Evolutionary conservation across 768 basidiomycete species (phyloP).

Genomic region (Pleurotus eryngii): DNA sequence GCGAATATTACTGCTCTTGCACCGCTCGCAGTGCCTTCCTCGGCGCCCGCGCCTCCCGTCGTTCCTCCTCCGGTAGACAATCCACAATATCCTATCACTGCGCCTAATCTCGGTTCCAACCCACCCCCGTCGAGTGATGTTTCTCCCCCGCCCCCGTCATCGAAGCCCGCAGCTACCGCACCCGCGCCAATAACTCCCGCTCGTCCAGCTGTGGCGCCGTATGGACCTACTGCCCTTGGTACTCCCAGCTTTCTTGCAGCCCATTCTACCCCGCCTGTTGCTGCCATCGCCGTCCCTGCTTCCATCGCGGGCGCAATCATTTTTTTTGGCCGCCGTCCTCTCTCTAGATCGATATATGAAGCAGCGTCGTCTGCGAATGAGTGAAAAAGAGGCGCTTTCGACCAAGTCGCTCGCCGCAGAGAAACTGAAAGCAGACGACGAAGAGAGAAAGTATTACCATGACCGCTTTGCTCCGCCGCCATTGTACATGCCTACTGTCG

Average conservation of each 20-base stretch:
- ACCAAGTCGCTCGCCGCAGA: not conserved
- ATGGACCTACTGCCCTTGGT: conserved; percentile 4
- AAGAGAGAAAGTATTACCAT: not conserved
- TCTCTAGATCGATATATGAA: conserved; percentile 21
- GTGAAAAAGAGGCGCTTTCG: conserved; percentile 12
- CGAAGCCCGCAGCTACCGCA: not conserved
- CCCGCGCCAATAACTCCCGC: not conserved
- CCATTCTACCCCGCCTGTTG: conserved; percentile 21
- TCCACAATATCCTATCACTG: conserved; percentile 1
- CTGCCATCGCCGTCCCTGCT: conserved; percentile 31
- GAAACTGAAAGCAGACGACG: not conserved
- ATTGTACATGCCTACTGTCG: not conserved
- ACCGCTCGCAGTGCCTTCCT: not conserved
- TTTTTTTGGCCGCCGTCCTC: conserved; percentile 26
- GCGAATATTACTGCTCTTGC: no score
- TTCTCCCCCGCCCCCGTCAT: not conserved
- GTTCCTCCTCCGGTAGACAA: not conserved
- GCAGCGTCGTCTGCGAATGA: conserved; percentile 15
- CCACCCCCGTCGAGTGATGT: not conserved
- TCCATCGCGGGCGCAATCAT: conserved; percentile 28
- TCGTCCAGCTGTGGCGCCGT: not conserved
- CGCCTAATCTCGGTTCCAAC: not conserved
- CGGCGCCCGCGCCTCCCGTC: not conserved
- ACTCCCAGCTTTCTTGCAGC: conserved; percentile 19
- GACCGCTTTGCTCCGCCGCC: conserved; percentile 1